These are phyloP conservation scores for Globisporangium takayamanum DNA, from an alignment of 352 stramenopile genomes.

Conservation along the genomic window DNA sequence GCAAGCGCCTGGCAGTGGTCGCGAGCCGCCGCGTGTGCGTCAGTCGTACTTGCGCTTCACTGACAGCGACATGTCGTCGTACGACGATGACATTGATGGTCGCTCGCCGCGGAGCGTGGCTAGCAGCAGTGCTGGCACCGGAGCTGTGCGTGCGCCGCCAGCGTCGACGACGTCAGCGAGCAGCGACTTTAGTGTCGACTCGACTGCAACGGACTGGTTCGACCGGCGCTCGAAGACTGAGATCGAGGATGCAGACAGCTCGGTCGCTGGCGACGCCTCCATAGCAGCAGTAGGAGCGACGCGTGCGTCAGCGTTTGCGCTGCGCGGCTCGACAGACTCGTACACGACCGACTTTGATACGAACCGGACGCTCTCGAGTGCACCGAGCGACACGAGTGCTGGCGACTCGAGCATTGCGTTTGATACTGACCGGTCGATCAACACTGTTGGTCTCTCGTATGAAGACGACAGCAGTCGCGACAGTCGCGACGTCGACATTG, in stretches of 20 bases:
- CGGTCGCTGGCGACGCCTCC: constrained; percentile 1
- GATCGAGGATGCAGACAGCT: constrained; percentile 18
- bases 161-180: constrained; percentile 38
- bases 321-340: constrained; percentile 7
- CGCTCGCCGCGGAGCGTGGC: constrained; percentile 8
- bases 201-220: constrained; percentile 35
- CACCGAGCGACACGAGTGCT: constrained; percentile 11
- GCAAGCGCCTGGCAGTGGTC: constrained; percentile 4
- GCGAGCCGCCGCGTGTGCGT: neutral
- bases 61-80: constrained; percentile 16
- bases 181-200: constrained; percentile 31
- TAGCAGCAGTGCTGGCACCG: neutral
- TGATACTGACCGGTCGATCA: constrained; percentile 1
- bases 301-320: neutral
- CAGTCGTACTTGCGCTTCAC: constrained; percentile 17
- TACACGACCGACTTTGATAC: constrained; percentile 15
- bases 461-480: constrained; percentile 13
- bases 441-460: constrained; percentile 5
- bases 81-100: constrained; percentile 14
- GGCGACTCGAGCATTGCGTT: constrained; percentile 2
- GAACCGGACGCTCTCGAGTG: constrained; percentile 12
- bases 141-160: constrained; percentile 20
- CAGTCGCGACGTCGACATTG: constrained; percentile 13
- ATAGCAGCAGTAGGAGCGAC: neutral
- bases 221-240: constrained; percentile 38